Conservation (phyloP, 495 filamentous ascomycete genomes). For the Hypoxylon perforatum region DNA sequence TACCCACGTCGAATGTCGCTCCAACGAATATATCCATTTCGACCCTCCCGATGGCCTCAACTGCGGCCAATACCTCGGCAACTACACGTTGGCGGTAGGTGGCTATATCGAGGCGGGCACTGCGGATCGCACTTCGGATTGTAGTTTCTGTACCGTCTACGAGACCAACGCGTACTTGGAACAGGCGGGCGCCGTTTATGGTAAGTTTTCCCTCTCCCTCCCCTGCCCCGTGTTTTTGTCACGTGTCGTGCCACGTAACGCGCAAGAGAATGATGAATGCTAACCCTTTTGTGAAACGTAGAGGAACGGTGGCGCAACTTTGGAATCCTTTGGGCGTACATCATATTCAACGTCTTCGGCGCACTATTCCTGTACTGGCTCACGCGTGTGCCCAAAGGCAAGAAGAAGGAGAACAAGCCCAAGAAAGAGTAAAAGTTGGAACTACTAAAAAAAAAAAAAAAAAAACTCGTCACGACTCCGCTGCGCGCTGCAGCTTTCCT, state of each 20-base stretch:
- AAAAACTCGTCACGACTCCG: neutral
- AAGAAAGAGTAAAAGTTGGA: slow-evolving; percentile 42
- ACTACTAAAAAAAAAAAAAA: slow-evolving; percentile 1
- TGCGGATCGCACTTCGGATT: slow-evolving; percentile 58
- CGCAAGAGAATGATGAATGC: neutral
- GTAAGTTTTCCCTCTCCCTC: slow-evolving; percentile 36
- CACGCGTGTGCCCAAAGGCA: slow-evolving; percentile 75
- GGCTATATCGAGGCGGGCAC: slow-evolving; percentile 66
- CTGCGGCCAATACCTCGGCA: slow-evolving; percentile 69
- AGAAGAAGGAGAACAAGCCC: slow-evolving; percentile 58
- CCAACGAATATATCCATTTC: slow-evolving; percentile 69
- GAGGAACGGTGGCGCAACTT: slow-evolving; percentile 76
- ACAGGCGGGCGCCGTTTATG: slow-evolving; percentile 59
- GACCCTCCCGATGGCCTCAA: slow-evolving; percentile 61
- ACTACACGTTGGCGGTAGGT: slow-evolving; percentile 39
- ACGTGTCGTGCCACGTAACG: neutral
- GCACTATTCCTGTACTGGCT: slow-evolving; percentile 84
- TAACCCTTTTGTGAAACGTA: slow-evolving; percentile 1
- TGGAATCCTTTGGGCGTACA: slow-evolving; percentile 73
- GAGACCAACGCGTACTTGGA: slow-evolving; percentile 73
- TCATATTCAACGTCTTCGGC: slow-evolving; percentile 80
- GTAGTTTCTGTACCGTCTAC: slow-evolving; percentile 68
- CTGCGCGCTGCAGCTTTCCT: neutral
- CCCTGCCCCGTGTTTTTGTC: neutral
- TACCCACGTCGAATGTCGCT: slow-evolving; percentile 65